A percentile compares a stretch with the other conserved stretches of the same genome.
These are phyloP conservation scores for Nemania sp. DNA, from an alignment of 2,329 filamentous ascomycete genomes.

Conservation along the genomic window DNA sequence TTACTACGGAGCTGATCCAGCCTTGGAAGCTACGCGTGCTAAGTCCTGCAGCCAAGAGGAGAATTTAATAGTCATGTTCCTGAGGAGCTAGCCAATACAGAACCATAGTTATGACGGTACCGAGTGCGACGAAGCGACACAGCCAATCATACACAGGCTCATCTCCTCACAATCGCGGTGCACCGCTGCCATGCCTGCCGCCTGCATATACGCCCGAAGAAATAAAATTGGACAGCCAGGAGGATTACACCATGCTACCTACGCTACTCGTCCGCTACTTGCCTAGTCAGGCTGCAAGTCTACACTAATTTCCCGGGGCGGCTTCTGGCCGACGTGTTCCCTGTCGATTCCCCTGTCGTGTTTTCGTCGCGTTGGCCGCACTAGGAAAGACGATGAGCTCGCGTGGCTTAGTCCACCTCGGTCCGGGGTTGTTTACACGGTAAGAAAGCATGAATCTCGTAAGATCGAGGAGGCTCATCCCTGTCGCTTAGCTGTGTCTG, in stretches of 20 bases:
- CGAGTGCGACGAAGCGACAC: background rate
- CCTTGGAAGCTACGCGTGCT: background rate
- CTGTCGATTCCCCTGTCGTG: background rate
- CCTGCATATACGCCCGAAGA: constrained; percentile 5
- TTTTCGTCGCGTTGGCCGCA: background rate
- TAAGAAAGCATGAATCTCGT: background rate
- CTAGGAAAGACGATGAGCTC: background rate
- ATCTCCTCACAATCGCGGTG: constrained; percentile 5
- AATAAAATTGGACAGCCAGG: constrained; percentile 16
- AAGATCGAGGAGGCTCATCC: no score
- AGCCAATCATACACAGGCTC: constrained; percentile 11
- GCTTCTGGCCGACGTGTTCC: background rate
- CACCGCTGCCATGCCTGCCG: constrained; percentile 16
- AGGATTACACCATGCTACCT: no score
- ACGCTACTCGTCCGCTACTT: no score
- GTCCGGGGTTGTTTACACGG: constrained; percentile 4
- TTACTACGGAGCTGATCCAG: constrained; percentile 5
- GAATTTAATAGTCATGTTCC: constrained; percentile 13
- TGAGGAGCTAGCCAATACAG: background rate
- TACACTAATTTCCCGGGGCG: constrained; percentile 3
- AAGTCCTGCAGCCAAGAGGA: constrained; percentile 10
- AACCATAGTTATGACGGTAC: background rate
- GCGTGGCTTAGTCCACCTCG: constrained; percentile 9
- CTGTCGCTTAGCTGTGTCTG: no score
- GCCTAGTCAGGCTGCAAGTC: constrained; percentile 7